Evolutionary conservation across 495 filamentous ascomycete genomes (phyloP).

Genomic region (Lentithecium fluviatile): DNA sequence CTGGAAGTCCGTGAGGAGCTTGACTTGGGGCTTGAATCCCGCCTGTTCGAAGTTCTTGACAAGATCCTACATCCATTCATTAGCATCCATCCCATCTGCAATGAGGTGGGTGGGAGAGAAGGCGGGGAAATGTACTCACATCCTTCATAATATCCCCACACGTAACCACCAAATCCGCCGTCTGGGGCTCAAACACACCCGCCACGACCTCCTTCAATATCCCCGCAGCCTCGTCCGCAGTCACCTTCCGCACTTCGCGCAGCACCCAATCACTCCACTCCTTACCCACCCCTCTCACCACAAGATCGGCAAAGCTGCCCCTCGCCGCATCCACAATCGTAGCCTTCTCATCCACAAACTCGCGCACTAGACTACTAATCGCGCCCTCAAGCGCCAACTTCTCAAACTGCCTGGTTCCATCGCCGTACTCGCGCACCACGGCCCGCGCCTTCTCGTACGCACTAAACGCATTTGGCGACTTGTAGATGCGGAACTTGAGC

Average conservation of each 20-base stretch:
- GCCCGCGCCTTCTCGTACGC: constrained; percentile 75
- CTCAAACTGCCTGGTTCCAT: constrained; percentile 65
- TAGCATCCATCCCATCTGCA: background rate
- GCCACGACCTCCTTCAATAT: constrained; percentile 73
- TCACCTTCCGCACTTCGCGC: constrained; percentile 70
- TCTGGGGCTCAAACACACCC: constrained; percentile 73
- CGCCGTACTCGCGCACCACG: constrained; percentile 69
- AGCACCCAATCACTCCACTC: constrained; percentile 77
- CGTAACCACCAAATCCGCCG: constrained; percentile 81
- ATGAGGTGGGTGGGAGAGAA: background rate
- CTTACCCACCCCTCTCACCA: constrained; percentile 70
- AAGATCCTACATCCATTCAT: constrained; percentile 69
- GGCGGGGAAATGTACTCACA: constrained; percentile 55
- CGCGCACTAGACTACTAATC: constrained; percentile 80
- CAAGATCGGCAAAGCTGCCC: constrained; percentile 77
- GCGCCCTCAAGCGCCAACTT: constrained; percentile 83
- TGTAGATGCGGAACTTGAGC: constrained; percentile 77
- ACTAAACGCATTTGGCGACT: constrained; percentile 84
- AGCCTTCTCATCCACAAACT: constrained; percentile 79
- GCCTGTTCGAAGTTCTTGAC: constrained; percentile 66
- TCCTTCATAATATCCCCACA: constrained; percentile 86
- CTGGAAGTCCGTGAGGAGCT: constrained; percentile 76
- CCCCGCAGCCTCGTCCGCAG: constrained; percentile 70
- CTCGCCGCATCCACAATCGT: constrained; percentile 78
- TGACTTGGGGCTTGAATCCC: constrained; percentile 75